Base-by-base conservation (phyloP, 257 asterid species). In the Nicotiana paniculata region DNA sequence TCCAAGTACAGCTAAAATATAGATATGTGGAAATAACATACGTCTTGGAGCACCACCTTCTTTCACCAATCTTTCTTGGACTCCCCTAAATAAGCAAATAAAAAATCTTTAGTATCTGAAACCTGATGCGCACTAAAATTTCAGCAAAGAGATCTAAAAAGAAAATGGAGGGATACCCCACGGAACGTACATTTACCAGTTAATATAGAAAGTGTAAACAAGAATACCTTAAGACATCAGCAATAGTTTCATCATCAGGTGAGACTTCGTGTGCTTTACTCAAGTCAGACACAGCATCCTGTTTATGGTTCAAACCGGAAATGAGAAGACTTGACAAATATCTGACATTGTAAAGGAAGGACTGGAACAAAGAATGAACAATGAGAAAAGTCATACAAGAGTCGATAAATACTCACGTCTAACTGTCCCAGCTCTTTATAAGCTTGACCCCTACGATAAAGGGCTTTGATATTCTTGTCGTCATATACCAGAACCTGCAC, bases 381-480 rank as follows among this genome's bases (percentile, higher is more conserved):
- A 72, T 74, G 30, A 77, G 85, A 85, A 79, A 80, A 43, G 53
- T 43, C 37, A 43, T 43, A 84, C 33, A 37, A 82, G 35, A 87
- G 24, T 64, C 15, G 6, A 77, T 46, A 67, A 83, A 86, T 61
- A 86, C 98, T 86, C 88, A 96, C 99, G 86, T 85, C 89, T 62
- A 93, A 86, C 84, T 85, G 91, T 63, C 94, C 95, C 85, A 92
- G 24, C 77, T 90, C 97, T 84, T 91, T 93, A 81, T 89, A 91
- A 48, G 98, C 99, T 87, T 93, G 98, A 83, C 98, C 99, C 83
- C 97, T 91, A 77, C 98, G 93, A 86, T 94, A 96, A 72, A 96
- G 97, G 79, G 98, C 98, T 86, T 96, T 96, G 72, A 91, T 87
- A 82, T 96, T 96, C 80, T 88, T 91, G 37, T 85, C 82, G 68